These are phyloP conservation scores for Aspergillus glaucus DNA, from an alignment of 2,329 filamentous ascomycete genomes.

Conservation along the genomic window DNA sequence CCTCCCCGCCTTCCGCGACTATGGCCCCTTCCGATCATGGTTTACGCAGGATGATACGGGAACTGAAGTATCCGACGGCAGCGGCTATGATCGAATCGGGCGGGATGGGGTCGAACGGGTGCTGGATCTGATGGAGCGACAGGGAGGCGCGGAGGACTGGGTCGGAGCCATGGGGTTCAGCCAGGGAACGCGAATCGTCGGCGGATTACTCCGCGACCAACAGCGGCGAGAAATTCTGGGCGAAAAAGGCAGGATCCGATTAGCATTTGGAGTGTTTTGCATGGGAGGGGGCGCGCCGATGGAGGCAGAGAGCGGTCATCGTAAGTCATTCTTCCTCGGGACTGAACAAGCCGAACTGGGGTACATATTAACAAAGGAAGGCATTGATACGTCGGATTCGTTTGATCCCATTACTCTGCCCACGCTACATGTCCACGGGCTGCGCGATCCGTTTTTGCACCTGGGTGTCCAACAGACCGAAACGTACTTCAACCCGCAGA, in stretches of 20 bases:
- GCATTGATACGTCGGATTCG: background rate
- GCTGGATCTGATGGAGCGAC: conserved; percentile 10
- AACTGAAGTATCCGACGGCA: conserved; percentile 9
- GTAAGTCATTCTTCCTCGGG: conserved; percentile 4
- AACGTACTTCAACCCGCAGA: conserved; percentile 9
- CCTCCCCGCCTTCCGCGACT: conserved; percentile 14
- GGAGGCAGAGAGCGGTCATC: conserved; percentile 12
- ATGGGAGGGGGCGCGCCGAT: conserved; percentile 15
- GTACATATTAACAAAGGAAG: background rate
- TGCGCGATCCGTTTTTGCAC: conserved; percentile 13
- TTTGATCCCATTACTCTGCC: conserved; percentile 7
- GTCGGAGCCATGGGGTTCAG: conserved; percentile 18
- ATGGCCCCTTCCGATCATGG: conserved; percentile 15
- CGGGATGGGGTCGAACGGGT: conserved; percentile 15
- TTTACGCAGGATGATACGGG: conserved; percentile 9
- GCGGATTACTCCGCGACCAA: conserved; percentile 16
- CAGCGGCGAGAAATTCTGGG: conserved; percentile 8
- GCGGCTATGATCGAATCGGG: conserved; percentile 11
- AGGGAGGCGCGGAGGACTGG: conserved; percentile 6
- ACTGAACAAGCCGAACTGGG: background rate
- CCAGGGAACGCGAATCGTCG: conserved; percentile 13
- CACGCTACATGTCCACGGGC: conserved; percentile 16
- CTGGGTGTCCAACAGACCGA: conserved; percentile 11
- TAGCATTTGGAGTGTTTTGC: conserved; percentile 15
- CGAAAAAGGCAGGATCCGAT: background rate